Base-by-base conservation (phyloP, 257 asterid genomes). In the Osmanthus fragrans region DNA sequence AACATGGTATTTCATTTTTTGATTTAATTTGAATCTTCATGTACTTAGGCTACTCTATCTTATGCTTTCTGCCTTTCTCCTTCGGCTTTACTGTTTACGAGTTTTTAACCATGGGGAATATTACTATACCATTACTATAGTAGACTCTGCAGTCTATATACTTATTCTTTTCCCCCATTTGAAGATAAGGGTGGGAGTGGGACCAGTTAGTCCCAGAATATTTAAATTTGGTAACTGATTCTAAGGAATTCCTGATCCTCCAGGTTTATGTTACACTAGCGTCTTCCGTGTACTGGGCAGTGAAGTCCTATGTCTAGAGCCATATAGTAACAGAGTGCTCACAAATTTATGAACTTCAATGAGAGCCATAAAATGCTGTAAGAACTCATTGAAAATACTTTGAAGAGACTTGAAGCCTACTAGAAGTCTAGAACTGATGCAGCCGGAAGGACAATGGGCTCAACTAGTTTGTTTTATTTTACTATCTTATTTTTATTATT, bases 1-100 rank as follows among this genome's bases (percentile, higher is more conserved):
- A 45, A 79, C 34, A 15, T 51, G 33, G 7, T 37, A 23, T 21
- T 39, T 32, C 70, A 54, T 2, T 60, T 69, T 32, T 32, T 74
- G 54, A 15, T 27, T 49, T 77, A 56, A 23, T 74, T 25, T 37
- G 30, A 70, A 77, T 56, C 82, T 64, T 70, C 77, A 36, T 67
- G 42, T 68, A 68, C 33, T 42, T 76, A 11, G 23, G 5, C 36
- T 34, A 23, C 23, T 49, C 60, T 45, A 71, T 66, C 27, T 51
- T 54, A 18, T 72, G 79, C 74, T 30, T 30, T 76, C 11, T 73
- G 67, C 18, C 74, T 30, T 30, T 76, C 11, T 73, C 71, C 18
- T 77, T 49, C 37, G 64, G 40, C 71, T 40, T 66, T 21, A 56
- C 33, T 73, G 76, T 39, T 75, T 45, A 72, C 39, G 36, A 51